These are phyloP conservation scores for Fusarium zealandicum DNA, from an alignment of 2,329 filamentous ascomycete species.

Conservation along the genomic window DNA sequence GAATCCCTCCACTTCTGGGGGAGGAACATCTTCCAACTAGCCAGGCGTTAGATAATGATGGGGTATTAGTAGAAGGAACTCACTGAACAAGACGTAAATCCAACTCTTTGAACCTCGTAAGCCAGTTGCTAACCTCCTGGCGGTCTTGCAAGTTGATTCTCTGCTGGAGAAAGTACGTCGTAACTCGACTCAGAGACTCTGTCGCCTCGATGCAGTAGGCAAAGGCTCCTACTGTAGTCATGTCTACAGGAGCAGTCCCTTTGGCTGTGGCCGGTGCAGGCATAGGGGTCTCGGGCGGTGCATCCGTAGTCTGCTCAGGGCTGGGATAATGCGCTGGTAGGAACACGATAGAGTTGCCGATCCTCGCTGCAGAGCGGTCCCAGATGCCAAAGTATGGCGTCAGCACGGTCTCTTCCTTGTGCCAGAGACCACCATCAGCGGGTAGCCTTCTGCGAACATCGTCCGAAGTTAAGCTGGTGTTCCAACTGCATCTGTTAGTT, in stretches of 20 bases:
- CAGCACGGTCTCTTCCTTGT: conserved; percentile 46
- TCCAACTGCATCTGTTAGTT: conserved; percentile 38
- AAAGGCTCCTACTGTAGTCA: conserved; percentile 54
- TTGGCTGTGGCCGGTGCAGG: not conserved
- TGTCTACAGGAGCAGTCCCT: conserved; percentile 28
- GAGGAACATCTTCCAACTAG: conserved; percentile 53
- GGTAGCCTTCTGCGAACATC: conserved; percentile 44
- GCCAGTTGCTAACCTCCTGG: conserved; percentile 51
- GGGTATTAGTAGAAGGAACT: accelerated
- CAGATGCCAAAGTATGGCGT: conserved; percentile 56
- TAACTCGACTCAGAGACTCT: conserved; percentile 54
- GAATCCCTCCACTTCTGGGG: conserved; percentile 53
- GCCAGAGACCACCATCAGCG: conserved; percentile 52
- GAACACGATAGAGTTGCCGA: conserved; percentile 51
- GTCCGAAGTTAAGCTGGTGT: conserved; percentile 44
- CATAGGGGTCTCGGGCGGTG: conserved; percentile 17
- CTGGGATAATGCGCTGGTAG: conserved; percentile 45
- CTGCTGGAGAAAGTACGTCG: conserved; percentile 55
- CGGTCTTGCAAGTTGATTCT: conserved; percentile 49
- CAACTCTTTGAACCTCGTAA: conserved; percentile 57
- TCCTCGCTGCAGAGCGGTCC: conserved; percentile 50
- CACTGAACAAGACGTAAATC: conserved; percentile 54
- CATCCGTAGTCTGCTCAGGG: conserved; percentile 25
- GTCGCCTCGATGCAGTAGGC: conserved; percentile 57
- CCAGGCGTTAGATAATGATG: not conserved